Percentiles rank a stretch among this genome's conserved stretches.
Conservation (phyloP, 495 filamentous ascomycete species). For the Echria macrotheca region DNA sequence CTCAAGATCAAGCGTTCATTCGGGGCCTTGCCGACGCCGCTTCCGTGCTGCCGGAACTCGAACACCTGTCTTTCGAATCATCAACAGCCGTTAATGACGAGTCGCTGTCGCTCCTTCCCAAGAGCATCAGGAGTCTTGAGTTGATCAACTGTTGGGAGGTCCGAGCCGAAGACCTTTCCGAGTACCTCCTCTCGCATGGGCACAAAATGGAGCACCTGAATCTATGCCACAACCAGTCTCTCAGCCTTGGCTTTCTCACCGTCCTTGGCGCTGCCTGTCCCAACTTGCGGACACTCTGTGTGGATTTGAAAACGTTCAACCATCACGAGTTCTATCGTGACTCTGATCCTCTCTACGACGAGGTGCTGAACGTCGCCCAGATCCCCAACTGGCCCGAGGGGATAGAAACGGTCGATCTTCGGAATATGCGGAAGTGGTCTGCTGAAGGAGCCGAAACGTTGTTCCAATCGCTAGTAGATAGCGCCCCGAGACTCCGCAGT, state of each 20-base stretch:
- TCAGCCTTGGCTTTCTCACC: conserved; percentile 67
- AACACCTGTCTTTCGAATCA: conserved; percentile 60
- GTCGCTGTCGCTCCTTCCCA: conserved; percentile 58
- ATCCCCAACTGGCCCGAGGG: conserved; percentile 69
- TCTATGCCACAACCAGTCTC: conserved; percentile 68
- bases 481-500: conserved; percentile 54
- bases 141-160: conserved; percentile 71
- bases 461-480: conserved; percentile 68
- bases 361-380: conserved; percentile 53
- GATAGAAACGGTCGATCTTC: conserved; percentile 64
- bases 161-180: conserved; percentile 49
- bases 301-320: conserved; percentile 68
- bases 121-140: conserved; percentile 55
- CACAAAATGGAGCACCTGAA: conserved; percentile 54
- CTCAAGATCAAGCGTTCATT: conserved; percentile 33
- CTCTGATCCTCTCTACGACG: conserved; percentile 62
- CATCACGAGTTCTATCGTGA: conserved; percentile 48
- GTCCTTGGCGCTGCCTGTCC: conserved; percentile 58
- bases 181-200: conserved; percentile 60
- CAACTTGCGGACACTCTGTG: conserved; percentile 58
- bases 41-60: conserved; percentile 52
- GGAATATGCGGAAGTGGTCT: conserved; percentile 66
- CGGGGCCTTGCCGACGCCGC: conserved; percentile 52
- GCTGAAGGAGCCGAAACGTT: conserved; percentile 60
- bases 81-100: conserved; percentile 57